Percentiles rank a stretch among this genome's conserved stretches.
phyloP scores from a whole-genome alignment of 176 grass and related monocot genomes.

The Aegilops umbellulata region DNA sequence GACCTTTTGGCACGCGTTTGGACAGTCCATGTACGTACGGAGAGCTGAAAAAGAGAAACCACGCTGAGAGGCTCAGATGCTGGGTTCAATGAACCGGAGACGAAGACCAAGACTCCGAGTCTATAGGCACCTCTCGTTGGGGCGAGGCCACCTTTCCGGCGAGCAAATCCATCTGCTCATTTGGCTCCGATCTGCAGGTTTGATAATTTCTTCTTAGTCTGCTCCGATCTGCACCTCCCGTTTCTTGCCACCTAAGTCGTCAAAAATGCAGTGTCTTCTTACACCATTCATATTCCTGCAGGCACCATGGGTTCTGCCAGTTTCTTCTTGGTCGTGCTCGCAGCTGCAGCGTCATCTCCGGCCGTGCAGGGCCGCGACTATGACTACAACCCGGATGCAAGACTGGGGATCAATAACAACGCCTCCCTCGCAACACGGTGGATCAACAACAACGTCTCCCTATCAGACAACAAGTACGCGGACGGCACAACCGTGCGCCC shows the following conservation, averaged over 20 bases:
- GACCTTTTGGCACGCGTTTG: neutral
- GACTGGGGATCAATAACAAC: neutral
- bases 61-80: neutral
- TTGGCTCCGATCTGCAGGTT: no score
- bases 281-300: neutral
- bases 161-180: no score
- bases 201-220: no score
- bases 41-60: neutral
- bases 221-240: no score
- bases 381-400: neutral
- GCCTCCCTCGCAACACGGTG: neutral
- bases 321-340: neutral
- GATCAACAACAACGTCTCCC: neutral
- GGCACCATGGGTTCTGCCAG: neutral
- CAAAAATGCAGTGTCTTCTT: no score
- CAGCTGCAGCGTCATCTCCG: neutral
- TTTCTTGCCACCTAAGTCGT: no score
- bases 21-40: no score
- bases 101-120: no score
- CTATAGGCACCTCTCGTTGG: no score
- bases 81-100: neutral
- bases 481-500: neutral
- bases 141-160: no score
- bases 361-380: neutral
- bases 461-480: neutral